phyloP scores from a whole-genome alignment of 768 basidiomycete genomes.

The Mycena galopus region DNA sequence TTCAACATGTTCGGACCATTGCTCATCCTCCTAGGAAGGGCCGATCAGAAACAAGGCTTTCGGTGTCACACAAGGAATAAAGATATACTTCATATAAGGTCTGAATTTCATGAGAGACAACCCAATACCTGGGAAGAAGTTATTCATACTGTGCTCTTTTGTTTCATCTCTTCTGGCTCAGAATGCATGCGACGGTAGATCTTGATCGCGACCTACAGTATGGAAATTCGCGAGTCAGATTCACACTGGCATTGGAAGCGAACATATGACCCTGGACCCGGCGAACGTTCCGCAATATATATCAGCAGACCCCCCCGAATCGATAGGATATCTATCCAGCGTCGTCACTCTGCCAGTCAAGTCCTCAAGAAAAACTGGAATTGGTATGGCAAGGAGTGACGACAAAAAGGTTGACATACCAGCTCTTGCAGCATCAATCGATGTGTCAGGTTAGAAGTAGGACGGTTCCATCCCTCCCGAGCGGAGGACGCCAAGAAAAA shows the following conservation, averaged over 20 bases:
- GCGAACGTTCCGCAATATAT: background rate
- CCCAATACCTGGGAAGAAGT: too few relatives aligned
- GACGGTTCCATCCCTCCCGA: background rate
- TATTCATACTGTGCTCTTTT: background rate
- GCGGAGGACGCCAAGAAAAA: background rate
- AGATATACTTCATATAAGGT: too few relatives aligned
- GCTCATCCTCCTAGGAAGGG: too few relatives aligned
- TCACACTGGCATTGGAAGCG: too few relatives aligned
- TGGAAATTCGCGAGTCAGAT: background rate
- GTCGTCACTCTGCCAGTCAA: slow-evolving; percentile 4
- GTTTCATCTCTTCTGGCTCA: slow-evolving; percentile 6
- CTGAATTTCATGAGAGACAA: too few relatives aligned
- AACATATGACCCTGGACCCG: too few relatives aligned
- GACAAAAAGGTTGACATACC: background rate
- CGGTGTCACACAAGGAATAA: too few relatives aligned
- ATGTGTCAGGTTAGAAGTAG: background rate
- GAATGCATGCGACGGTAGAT: slow-evolving; percentile 23
- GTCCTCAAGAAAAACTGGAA: background rate
- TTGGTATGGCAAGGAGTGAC: background rate
- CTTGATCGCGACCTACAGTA: slow-evolving; percentile 4
- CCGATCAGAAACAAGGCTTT: too few relatives aligned
- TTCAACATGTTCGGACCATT: too few relatives aligned
- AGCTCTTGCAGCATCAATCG: background rate
- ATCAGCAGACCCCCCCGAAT: slow-evolving; percentile 17
- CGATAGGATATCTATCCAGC: slow-evolving; percentile 16